These are phyloP conservation scores for Aspergillus ruber DNA, from an alignment of 2,329 filamentous ascomycete genomes.

Conservation along the genomic window DNA sequence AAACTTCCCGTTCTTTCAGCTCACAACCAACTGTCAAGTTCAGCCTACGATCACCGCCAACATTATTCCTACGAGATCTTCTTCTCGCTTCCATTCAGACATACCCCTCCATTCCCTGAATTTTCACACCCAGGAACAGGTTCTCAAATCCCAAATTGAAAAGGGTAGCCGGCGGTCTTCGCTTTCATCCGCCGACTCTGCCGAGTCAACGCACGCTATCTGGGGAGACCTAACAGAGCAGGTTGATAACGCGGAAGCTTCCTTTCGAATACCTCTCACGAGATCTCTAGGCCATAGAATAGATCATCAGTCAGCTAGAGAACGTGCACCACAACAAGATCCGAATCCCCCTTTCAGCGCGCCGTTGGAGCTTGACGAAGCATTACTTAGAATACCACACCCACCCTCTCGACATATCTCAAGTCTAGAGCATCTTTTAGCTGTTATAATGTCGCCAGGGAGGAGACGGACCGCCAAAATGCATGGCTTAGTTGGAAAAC, in stretches of 20 bases:
- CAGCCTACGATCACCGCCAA: constrained; percentile 71
- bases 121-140: constrained; percentile 29
- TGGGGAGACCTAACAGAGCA: constrained; percentile 96
- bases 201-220: constrained; percentile 64
- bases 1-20: constrained; percentile 5
- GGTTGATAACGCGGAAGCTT: constrained; percentile 74
- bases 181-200: constrained; percentile 43
- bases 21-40: constrained; percentile 57
- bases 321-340: constrained; percentile 51
- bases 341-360: constrained; percentile 43
- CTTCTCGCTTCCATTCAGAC: constrained; percentile 59
- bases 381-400: constrained; percentile 66
- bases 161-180: constrained; percentile 50
- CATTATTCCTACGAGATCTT: constrained; percentile 66
- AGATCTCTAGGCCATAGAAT: constrained; percentile 57
- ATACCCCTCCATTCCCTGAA: constrained; percentile 76
- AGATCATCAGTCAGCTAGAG: constrained; percentile 15
- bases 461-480: constrained; percentile 62
- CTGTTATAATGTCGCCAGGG: constrained; percentile 76
- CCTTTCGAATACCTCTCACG: constrained; percentile 64
- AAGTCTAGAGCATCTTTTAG: constrained; percentile 63
- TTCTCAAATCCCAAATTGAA: constrained; percentile 39
- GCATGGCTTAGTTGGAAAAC: constrained; percentile 91
- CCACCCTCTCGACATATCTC: constrained; percentile 58
- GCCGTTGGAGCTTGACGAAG: constrained; percentile 33